Percentiles rank a stretch among this genome's conserved stretches.
Evolutionary conservation across 768 basidiomycete species (phyloP).

Genomic region (Termitomyces sp.): DNA sequence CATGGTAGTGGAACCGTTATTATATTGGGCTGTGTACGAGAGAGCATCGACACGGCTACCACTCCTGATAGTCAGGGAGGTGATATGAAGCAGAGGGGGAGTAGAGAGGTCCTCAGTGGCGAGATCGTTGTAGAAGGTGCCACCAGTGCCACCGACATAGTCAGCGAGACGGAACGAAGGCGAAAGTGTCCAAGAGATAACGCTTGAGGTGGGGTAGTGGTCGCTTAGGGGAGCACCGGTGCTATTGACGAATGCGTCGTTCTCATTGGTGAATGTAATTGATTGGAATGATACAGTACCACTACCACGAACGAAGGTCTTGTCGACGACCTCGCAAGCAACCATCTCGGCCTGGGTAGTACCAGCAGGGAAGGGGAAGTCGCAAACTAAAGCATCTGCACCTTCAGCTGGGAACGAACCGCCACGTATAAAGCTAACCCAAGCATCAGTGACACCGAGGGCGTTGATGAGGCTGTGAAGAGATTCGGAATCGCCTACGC

Average conservation of each 20-base stretch:
- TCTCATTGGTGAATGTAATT: conserved; percentile 30
- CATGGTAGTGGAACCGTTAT: conserved; percentile 18
- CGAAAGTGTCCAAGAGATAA: conserved; percentile 30
- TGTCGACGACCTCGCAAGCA: conserved; percentile 39
- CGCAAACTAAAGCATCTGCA: conserved; percentile 27
- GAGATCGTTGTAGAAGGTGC: conserved; percentile 32
- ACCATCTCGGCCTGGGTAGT: conserved; percentile 26
- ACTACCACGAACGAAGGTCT: conserved; percentile 31
- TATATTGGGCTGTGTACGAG: conserved; percentile 22
- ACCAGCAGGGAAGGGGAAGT: conserved; percentile 30
- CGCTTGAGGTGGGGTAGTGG: conserved; percentile 33
- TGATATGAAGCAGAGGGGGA: conserved; percentile 23
- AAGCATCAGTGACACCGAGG: conserved; percentile 28
- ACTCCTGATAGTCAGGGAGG: conserved; percentile 31
- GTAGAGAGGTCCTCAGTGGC: conserved; percentile 14
- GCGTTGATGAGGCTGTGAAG: conserved; percentile 23
- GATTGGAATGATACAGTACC: conserved; percentile 22
- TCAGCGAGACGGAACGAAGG: conserved; percentile 30
- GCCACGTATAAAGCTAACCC: conserved; percentile 28
- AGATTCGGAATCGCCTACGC: conserved; percentile 27
- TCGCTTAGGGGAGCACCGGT: conserved; percentile 32
- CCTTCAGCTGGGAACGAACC: conserved; percentile 28
- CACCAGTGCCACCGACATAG: conserved; percentile 33
- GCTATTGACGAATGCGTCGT: conserved; percentile 29
- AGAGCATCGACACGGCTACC: conserved; percentile 32